These are phyloP conservation scores for Krasilnikovozyma curviuscula DNA, from an alignment of 768 basidiomycete species.

Conservation along the genomic window DNA sequence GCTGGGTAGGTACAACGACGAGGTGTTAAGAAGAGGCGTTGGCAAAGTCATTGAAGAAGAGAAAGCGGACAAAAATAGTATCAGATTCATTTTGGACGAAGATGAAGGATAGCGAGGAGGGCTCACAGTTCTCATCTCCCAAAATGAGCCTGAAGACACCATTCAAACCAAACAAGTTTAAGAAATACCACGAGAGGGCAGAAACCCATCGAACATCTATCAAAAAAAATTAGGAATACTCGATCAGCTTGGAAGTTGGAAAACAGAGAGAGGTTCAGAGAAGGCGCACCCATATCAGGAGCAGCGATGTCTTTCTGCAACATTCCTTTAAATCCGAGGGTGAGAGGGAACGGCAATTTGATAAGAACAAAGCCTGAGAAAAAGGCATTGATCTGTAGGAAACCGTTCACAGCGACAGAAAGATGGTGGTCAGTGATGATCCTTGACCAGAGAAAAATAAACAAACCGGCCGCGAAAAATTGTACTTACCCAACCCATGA, in stretches of 20 bases:
- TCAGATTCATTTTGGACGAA: conserved; percentile 1
- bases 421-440: background rate
- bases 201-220: conserved; percentile 99
- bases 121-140: conserved; percentile 68
- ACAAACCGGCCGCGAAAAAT: background rate
- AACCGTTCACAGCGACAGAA: background rate
- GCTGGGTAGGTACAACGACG: conserved; percentile 11
- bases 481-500: conserved; percentile 60
- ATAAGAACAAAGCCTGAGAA: conserved; percentile 96
- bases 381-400: conserved; percentile 72
- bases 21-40: background rate
- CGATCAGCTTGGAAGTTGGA: background rate
- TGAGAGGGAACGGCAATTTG: conserved; percentile 89
- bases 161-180: conserved; percentile 95
- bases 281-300: conserved; percentile 11
- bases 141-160: conserved; percentile 86
- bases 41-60: background rate
- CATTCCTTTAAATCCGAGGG: conserved; percentile 93
- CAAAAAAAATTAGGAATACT: conserved; percentile 37
- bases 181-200: conserved; percentile 95
- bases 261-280: background rate
- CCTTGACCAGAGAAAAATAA: background rate
- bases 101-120: conserved; percentile 2
- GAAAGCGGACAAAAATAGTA: background rate
- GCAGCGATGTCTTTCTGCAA: conserved; percentile 47